Percentiles rank a stretch among this genome's conserved stretches.
Evolutionary conservation across 768 basidiomycete species (phyloP).

Genomic region (Chalciporus piperatus): DNA sequence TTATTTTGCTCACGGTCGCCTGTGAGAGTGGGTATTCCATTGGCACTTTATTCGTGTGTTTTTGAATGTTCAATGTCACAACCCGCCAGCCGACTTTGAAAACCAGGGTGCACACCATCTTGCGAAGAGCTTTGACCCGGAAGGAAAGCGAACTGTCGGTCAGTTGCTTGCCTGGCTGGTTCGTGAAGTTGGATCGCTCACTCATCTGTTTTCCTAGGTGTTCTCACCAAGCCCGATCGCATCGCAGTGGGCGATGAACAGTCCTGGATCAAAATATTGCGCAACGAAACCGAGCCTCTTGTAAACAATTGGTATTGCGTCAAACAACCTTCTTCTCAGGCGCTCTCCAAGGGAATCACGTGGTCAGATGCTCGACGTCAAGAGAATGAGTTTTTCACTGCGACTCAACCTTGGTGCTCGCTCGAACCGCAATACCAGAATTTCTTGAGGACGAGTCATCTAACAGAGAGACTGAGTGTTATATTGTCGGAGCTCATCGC

Average conservation of each 20-base stretch:
- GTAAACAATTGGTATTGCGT: constrained; percentile 32
- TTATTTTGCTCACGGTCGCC: constrained; percentile 66
- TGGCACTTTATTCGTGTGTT: too few relatives aligned
- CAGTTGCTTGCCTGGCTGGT: constrained; percentile 9
- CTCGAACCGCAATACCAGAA: constrained; percentile 48
- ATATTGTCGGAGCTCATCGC: constrained; percentile 60
- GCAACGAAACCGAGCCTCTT: constrained; percentile 40
- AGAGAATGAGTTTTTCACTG: constrained; percentile 55
- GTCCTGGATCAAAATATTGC: constrained; percentile 52
- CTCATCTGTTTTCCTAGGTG: constrained; percentile 39
- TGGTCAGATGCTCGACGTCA: constrained; percentile 58
- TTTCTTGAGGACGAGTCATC: constrained; percentile 53
- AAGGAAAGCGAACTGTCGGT: constrained; percentile 72
- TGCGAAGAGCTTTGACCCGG: constrained; percentile 56
- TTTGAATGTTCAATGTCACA: too few relatives aligned
- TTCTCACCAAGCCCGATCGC: constrained; percentile 72
- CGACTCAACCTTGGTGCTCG: constrained; percentile 47
- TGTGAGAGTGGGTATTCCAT: constrained; percentile 24
- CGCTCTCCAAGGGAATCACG: constrained; percentile 19
- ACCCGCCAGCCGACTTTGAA: constrained; percentile 66
- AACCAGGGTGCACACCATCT: constrained; percentile 75
- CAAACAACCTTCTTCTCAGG: constrained; percentile 33
- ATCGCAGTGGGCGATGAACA: constrained; percentile 27
- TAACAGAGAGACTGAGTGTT: constrained; percentile 53
- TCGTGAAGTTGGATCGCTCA: too few relatives aligned